phyloP scores from a whole-genome alignment of 2,329 filamentous ascomycete species.

The Ceratocystis cubensis region DNA sequence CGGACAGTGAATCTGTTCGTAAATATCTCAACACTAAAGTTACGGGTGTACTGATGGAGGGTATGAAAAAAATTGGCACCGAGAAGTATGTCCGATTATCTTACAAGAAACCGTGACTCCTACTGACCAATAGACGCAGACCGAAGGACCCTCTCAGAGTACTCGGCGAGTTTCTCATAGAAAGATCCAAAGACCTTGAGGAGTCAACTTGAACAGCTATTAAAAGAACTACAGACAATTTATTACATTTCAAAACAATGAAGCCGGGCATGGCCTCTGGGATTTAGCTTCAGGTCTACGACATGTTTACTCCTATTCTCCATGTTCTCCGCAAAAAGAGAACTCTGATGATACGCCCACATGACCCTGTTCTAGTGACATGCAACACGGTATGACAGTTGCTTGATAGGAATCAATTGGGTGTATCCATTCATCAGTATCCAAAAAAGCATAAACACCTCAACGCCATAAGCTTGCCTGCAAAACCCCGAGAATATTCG shows the following conservation, averaged over 20 bases:
- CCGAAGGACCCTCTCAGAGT: slow-evolving; percentile 56
- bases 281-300: not conserved
- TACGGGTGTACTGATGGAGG: slow-evolving; percentile 55
- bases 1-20: slow-evolving; percentile 54
- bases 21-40: slow-evolving; percentile 61
- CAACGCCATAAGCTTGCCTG: not conserved
- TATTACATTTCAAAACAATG: not conserved
- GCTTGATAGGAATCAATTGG: slow-evolving; percentile 14
- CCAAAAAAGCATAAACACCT: slow-evolving; percentile 5
- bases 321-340: not conserved
- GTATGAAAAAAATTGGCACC: slow-evolving; percentile 59
- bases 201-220: slow-evolving; percentile 20
- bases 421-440: slow-evolving; percentile 11
- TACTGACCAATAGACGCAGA: slow-evolving; percentile 28
- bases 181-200: slow-evolving; percentile 55
- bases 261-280: not conserved
- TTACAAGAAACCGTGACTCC: not conserved
- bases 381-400: slow-evolving; percentile 8
- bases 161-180: slow-evolving; percentile 57
- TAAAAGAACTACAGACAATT: too few species aligned
- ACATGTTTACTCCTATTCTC: not conserved
- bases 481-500: not conserved
- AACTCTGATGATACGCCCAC: slow-evolving; percentile 7
- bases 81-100: slow-evolving; percentile 46
- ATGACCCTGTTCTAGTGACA: not conserved